Base-by-base conservation (phyloP, 495 filamentous ascomycete genomes). In the Penicillium goetzii region DNA sequence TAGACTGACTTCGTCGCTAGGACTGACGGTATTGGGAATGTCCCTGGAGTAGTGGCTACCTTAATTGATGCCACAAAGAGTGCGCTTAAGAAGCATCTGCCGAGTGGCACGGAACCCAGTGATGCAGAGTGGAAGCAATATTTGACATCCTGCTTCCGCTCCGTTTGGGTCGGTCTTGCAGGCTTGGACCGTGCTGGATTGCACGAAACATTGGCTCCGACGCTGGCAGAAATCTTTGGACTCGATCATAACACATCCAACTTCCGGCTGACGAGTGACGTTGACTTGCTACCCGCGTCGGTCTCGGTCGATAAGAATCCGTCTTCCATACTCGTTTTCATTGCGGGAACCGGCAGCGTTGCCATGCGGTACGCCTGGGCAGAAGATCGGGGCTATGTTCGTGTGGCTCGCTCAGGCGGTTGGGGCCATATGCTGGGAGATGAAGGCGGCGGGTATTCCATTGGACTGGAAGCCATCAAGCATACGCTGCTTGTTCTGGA, bases 381-480 rank as follows among this genome's bases (percentile, higher is more conserved):
- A 8, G 49, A 60, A 12, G 58, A 57, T 43, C 47, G 62, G 15
- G 61, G 60, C 14, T 66, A 69, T 38, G 19, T 56, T 8, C 69
- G 70, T 12, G 58, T 68, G n/a, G 70, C 68, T 33, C 73, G 73
- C 7, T 64, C 70, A 6, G 77, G 76, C 6, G 77, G 77, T 6
- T 80, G 76, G 77, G 76, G 76, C 8, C 69, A 76, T 52, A 59
- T 77, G 19, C 64, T 80, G 7, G 75, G 77, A 0, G 76, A 80
- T 40, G 73, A 78, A 47, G 77, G 74, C 1, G 71, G 72, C 1
- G 76, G 75, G 4, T 77, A 75, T 61, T 67, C 68, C 2, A 78
- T 80, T 12, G 77, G 76, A 6, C 52, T 72, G 19, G 63, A 68
- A 36, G 73, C 73, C 0, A 66, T 75, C 33, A 70, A 70, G 40